Evolutionary conservation across 2,329 filamentous ascomycete species (phyloP), one percentile per base, ranked within the genome.

Genomic region (Hypoxylon sp.): DNA sequence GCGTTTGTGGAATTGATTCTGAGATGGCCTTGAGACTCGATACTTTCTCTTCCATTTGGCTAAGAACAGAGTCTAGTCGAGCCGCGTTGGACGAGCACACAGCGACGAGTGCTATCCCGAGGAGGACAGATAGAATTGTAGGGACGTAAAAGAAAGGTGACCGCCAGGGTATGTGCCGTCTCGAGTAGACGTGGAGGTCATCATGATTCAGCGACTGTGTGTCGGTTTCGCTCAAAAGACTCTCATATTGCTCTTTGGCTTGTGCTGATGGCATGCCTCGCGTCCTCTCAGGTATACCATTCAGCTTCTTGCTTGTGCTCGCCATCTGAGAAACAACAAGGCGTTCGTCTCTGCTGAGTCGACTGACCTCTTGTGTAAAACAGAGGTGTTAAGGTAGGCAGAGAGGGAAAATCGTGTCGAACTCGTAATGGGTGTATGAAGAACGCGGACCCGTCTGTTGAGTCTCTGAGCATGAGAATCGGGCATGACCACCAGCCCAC

Each of bases 61-160:
- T 43, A 10, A 43, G 23, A 36, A 55, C 14, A 14, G 51, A 43
- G 51, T 55, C 51, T 55, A 55, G 14, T 6, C 51, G 34, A 9
- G 51, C 51, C 13, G 51, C 38, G 14, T 55, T 55, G 14, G 51
- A 55, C 21, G 51, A 55, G 36, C 51, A 55, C 3, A 55, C 51
- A 3, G 51, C 51, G n/a, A 55, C 36, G 23, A 55, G 51, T 6
- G 51, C 51, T 4, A 43, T 30, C 4, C 51, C 51, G 7, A 55
- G 51, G n/a, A 55, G 45, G 51, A 55, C 43, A n/a, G 34, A 55
- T 55, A 55, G n/a, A 28, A 55, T 55, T 13, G 51, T 55, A 45
- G 51, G 51, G 9, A 43, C 11, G 21, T 55, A 55, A 10, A 55
- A 55, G 51, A 55, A 43, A 6, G 51, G 23, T 9, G 51, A 55